Percentiles rank a stretch among this genome's conserved stretches.
Evolutionary conservation across 192 early-diverging fungal species (phyloP).

Genomic region (Helicostylum pulchrum): DNA sequence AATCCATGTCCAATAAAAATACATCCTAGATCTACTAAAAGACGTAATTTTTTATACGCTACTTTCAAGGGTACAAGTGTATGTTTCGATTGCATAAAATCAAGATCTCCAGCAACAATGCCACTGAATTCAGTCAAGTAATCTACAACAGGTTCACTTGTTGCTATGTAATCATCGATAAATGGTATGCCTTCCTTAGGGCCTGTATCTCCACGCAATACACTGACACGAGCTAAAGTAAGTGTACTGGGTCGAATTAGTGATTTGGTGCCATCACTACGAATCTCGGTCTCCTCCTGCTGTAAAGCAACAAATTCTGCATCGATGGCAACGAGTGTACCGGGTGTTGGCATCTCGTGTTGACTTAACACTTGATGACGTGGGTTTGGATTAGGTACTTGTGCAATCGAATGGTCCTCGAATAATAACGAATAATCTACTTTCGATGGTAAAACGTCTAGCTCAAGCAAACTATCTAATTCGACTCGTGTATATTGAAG

Average conservation of each 20-base stretch:
- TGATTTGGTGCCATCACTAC: constrained; percentile 88
- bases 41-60: constrained; percentile 88
- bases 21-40: constrained; percentile 87
- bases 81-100: constrained; percentile 63
- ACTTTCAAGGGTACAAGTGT: constrained; percentile 88
- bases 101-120: constrained; percentile 86
- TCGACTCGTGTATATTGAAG: constrained; percentile 67
- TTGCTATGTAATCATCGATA: constrained; percentile 95
- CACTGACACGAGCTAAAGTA: constrained; percentile 85
- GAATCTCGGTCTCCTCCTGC: constrained; percentile 85
- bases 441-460: constrained; percentile 37
- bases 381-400: constrained; percentile 48
- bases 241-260: constrained; percentile 78
- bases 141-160: constrained; percentile 82
- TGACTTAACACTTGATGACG: constrained; percentile 47
- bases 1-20: constrained; percentile 94
- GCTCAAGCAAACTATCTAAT: constrained; percentile 45
- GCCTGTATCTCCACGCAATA: constrained; percentile 74
- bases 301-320: constrained; percentile 93
- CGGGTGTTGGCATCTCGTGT: constrained; percentile 63
- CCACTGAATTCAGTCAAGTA: constrained; percentile 94
- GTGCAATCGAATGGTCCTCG: constrained; percentile 55
- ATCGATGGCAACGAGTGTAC: constrained; percentile 80
- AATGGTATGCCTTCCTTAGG: constrained; percentile 75
- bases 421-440: constrained; percentile 54